phyloP scores from a whole-genome alignment of 306 rosid species.

The Acacia melanoxylon region DNA sequence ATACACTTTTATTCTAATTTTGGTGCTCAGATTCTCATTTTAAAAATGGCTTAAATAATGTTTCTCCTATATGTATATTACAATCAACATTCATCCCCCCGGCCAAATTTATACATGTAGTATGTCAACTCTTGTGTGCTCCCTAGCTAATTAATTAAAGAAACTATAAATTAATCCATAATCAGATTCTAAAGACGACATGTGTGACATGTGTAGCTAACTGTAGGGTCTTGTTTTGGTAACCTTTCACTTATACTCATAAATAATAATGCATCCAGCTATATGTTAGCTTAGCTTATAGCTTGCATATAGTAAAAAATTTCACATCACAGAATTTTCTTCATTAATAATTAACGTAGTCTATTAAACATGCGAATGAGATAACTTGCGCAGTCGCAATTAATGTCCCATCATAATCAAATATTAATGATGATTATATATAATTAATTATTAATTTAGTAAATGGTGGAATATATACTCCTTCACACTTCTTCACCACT shows the following conservation, averaged over 20 bases:
- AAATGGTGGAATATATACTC: slow-evolving; percentile 42
- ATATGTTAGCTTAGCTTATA: background rate
- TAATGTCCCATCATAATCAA: slow-evolving; percentile 6
- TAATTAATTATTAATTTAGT: slow-evolving; percentile 3
- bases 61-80: background rate
- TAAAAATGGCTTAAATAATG: background rate
- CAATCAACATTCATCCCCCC: background rate
- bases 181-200: slow-evolving; percentile 27
- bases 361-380: slow-evolving; percentile 7
- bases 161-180: slow-evolving; percentile 20
- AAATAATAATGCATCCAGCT: background rate
- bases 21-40: slow-evolving; percentile 31
- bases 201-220: background rate
- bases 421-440: slow-evolving; percentile 20
- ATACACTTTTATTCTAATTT: slow-evolving; percentile 1
- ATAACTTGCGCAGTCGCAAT: slow-evolving; percentile 21
- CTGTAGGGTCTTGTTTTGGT: slow-evolving; percentile 6
- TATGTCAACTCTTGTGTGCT: slow-evolving; percentile 51
- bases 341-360: background rate
- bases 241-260: slow-evolving; percentile 1
- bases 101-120: background rate
- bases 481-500: slow-evolving; percentile 39
- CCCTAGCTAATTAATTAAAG: background rate
- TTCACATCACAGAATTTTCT: slow-evolving; percentile 27
- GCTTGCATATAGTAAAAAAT: slow-evolving; percentile 4